Evolutionary conservation across 352 stramenopile species (phyloP).

Genomic region (Globisporangium cederbergense): DNA sequence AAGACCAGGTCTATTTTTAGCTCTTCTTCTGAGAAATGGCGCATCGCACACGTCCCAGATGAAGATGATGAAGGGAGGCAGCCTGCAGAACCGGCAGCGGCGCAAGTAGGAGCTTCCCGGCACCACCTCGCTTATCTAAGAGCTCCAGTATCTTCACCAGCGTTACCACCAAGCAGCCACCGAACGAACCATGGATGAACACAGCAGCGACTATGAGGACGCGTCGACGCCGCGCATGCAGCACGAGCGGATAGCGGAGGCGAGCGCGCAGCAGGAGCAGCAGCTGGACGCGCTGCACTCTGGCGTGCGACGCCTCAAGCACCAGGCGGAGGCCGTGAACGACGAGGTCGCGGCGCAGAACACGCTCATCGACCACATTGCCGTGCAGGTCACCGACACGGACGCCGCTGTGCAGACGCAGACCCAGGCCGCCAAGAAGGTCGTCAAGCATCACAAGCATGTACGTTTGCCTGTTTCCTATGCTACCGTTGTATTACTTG

Average conservation of each 20-base stretch:
- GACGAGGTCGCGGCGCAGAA: constrained; percentile 24
- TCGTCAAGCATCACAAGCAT: constrained; percentile 38
- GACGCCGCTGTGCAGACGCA: constrained; percentile 44
- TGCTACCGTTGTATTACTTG: too few relatives aligned
- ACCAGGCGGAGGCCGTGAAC: constrained; percentile 51
- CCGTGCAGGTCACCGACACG: constrained; percentile 21
- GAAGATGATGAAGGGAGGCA: too few relatives aligned
- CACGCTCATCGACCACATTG: too few relatives aligned
- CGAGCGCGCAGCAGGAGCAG: constrained; percentile 43
- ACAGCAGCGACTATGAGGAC: constrained; percentile 46
- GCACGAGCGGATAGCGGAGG: constrained; percentile 48
- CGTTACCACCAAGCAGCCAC: neutral
- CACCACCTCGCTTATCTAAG: too few relatives aligned
- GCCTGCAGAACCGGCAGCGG: too few relatives aligned
- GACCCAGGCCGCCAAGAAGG: constrained; percentile 48
- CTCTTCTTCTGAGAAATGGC: too few relatives aligned
- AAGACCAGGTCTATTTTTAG: too few relatives aligned
- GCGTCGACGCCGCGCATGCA: constrained; percentile 39
- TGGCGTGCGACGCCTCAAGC: constrained; percentile 48
- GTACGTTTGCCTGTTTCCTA: constrained; percentile 10
- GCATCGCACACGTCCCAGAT: too few relatives aligned
- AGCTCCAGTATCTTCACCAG: neutral
- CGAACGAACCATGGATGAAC: constrained; percentile 9
- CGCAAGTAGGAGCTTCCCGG: too few relatives aligned
- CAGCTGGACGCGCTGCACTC: constrained; percentile 56